Evolutionary conservation across 148 eudicot genomes (phyloP).

Genomic region (Amaranthus hypochondriacus): DNA sequence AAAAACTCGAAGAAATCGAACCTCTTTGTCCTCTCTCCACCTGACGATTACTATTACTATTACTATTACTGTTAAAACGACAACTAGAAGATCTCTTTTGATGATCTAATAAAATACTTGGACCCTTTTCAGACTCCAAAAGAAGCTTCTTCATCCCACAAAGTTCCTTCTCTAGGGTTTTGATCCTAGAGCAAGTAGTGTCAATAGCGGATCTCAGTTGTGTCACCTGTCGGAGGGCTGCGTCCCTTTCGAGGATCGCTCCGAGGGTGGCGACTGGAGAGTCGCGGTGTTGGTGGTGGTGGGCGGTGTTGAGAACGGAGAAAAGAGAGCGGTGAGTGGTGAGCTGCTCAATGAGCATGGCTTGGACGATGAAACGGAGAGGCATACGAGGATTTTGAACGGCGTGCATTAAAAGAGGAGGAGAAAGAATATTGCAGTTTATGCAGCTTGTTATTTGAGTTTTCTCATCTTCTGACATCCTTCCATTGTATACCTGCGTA

Average conservation of each 20-base stretch:
- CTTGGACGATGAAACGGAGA: constrained; percentile 71
- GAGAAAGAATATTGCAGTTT: constrained; percentile 67
- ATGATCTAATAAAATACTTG: constrained; percentile 11
- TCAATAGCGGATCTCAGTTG: constrained; percentile 52
- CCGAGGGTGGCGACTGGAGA: constrained; percentile 49
- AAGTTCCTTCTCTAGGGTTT: constrained; percentile 59
- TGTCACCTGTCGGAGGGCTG: constrained; percentile 59
- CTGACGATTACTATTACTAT: constrained; percentile 10
- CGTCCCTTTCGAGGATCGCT: constrained; percentile 63
- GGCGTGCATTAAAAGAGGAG: constrained; percentile 58
- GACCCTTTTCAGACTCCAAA: constrained; percentile 18
- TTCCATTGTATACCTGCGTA: constrained; percentile 48
- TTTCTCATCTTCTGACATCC: constrained; percentile 55
- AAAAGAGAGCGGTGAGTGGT: constrained; percentile 71
- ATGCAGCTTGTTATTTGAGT: constrained; percentile 60
- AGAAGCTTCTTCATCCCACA: constrained; percentile 47
- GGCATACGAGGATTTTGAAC: constrained; percentile 89
- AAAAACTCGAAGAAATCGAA: constrained; percentile 50
- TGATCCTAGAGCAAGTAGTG: constrained; percentile 53
- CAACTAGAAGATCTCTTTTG: constrained; percentile 52
- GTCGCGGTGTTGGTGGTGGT: constrained; percentile 10
- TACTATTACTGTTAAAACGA: constrained; percentile 35
- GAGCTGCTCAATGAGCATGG: constrained; percentile 85
- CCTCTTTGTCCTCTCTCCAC: constrained; percentile 67
- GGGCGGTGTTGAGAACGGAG: constrained; percentile 24